Conservation (phyloP, 176 grass and related monocot species). For the Tillandsia leiboldiana region DNA sequence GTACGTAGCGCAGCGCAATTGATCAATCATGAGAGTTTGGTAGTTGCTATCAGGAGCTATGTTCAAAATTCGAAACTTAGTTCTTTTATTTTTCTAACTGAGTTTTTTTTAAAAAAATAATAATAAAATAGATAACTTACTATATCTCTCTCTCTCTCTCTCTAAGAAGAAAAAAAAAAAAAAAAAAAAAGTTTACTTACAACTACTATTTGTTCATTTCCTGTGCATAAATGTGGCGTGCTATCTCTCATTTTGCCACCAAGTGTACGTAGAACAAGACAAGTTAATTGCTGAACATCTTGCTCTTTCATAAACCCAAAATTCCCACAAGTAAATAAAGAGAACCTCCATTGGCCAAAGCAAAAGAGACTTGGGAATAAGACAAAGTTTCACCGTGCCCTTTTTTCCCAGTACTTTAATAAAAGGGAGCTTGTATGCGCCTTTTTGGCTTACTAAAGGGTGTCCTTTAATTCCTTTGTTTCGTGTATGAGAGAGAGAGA, state of each 20-base stretch:
- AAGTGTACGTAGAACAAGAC: conserved; percentile 1
- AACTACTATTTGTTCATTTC: too few relatives aligned
- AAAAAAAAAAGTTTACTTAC: too few relatives aligned
- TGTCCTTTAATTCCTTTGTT: conserved; percentile 39
- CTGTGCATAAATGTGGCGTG: too few relatives aligned
- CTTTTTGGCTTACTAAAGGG: conserved; percentile 16
- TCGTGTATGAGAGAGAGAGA: conserved; percentile 14
- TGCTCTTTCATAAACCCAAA: not conserved
- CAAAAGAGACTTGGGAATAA: conserved; percentile 14
- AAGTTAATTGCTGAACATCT: conserved; percentile 7
- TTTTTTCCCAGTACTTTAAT: conserved; percentile 39
- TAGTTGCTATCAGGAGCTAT: too few relatives aligned
- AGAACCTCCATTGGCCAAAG: not conserved
- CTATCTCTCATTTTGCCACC: not conserved
- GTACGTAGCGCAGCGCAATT: too few relatives aligned
- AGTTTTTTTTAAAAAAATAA: too few relatives aligned
- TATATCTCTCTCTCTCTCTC: too few relatives aligned
- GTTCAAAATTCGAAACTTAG: too few relatives aligned
- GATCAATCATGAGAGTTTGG: too few relatives aligned
- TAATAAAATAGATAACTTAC: too few relatives aligned
- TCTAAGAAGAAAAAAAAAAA: too few relatives aligned
- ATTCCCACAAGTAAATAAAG: not conserved
- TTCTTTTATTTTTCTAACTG: too few relatives aligned
- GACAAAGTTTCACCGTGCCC: conserved; percentile 51
- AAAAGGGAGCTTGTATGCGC: conserved; percentile 5